A percentile compares a stretch with the other conserved stretches of the same genome.
Evolutionary conservation across 208 protist genomes (phyloP).

Genomic region (Trypanosoma lewisi): DNA sequence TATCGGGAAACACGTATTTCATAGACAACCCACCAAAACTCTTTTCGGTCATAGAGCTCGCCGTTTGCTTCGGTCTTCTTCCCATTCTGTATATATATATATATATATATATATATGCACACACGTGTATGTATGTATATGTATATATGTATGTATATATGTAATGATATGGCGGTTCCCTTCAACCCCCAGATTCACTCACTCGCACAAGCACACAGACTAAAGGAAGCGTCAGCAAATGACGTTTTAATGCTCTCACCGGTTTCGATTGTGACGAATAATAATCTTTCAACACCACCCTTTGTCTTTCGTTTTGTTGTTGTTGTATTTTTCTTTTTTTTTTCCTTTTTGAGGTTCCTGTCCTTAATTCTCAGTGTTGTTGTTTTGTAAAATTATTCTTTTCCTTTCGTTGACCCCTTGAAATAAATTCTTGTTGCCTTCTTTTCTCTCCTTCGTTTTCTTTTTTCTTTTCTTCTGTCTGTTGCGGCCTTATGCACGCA

Average conservation of each 20-base stretch:
- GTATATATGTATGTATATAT: too few species aligned
- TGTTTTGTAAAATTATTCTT: conserved; percentile 2
- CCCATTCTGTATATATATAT: neutral
- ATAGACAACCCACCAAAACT: neutral
- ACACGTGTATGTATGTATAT: neutral
- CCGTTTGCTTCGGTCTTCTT: neutral
- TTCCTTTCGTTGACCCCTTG: conserved; percentile 9
- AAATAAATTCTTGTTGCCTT: neutral
- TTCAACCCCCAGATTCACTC: neutral
- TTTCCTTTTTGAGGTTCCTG: neutral
- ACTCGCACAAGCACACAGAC: neutral
- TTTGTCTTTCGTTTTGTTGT: neutral
- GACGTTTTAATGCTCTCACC: neutral
- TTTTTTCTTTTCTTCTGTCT: conserved; percentile 7
- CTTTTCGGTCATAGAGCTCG: neutral
- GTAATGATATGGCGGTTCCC: neutral
- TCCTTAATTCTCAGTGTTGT: neutral
- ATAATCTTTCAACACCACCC: neutral
- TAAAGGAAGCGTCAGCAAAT: neutral
- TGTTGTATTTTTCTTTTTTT: neutral
- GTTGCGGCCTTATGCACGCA: neutral
- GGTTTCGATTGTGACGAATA: neutral
- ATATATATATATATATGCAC: neutral
- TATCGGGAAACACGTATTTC: neutral
- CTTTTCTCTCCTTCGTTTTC: conserved; percentile 5